Conservation (phyloP, 495 filamentous ascomycete species). For the Hypoxylon intermedium region DNA sequence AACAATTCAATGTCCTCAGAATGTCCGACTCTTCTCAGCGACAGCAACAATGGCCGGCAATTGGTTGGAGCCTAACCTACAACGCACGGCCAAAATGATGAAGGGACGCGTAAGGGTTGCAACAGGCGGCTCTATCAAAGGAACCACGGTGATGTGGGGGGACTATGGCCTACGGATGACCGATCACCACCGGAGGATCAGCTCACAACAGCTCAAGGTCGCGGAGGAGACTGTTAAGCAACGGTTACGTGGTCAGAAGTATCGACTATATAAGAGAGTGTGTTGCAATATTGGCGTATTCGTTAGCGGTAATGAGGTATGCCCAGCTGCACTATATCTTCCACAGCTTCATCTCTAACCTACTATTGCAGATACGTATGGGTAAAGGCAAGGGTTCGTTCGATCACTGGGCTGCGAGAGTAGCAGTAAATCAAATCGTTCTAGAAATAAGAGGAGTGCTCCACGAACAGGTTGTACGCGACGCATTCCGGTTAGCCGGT, state of each 20-base stretch:
- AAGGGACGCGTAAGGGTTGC: slow-evolving; percentile 88
- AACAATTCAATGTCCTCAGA: slow-evolving; percentile 28
- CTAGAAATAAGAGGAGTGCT: slow-evolving; percentile 91
- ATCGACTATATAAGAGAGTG: slow-evolving; percentile 87
- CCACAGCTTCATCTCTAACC: slow-evolving; percentile 12
- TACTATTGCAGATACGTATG: slow-evolving; percentile 73
- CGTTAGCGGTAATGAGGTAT: slow-evolving; percentile 88
- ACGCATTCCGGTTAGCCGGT: slow-evolving; percentile 92
- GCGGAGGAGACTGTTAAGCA: slow-evolving; percentile 92
- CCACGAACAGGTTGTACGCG: slow-evolving; percentile 92
- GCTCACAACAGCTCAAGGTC: slow-evolving; percentile 82
- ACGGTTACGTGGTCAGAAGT: slow-evolving; percentile 88
- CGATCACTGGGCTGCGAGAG: slow-evolving; percentile 91
- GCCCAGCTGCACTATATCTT: slow-evolving; percentile 19
- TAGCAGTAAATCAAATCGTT: slow-evolving; percentile 85
- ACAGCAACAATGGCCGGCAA: slow-evolving; percentile 65
- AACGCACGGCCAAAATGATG: slow-evolving; percentile 80
- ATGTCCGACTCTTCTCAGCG: slow-evolving; percentile 74
- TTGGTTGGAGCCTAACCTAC: slow-evolving; percentile 81
- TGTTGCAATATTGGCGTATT: slow-evolving; percentile 93
- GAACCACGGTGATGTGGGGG: slow-evolving; percentile 95
- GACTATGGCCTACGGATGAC: slow-evolving; percentile 94
- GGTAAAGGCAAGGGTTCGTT: slow-evolving; percentile 98
- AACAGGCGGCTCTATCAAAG: slow-evolving; percentile 87
- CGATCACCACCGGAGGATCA: slow-evolving; percentile 90